Evolutionary conservation across 2,329 filamentous ascomycete species (phyloP).

Genomic region (Alternaria atra): DNA sequence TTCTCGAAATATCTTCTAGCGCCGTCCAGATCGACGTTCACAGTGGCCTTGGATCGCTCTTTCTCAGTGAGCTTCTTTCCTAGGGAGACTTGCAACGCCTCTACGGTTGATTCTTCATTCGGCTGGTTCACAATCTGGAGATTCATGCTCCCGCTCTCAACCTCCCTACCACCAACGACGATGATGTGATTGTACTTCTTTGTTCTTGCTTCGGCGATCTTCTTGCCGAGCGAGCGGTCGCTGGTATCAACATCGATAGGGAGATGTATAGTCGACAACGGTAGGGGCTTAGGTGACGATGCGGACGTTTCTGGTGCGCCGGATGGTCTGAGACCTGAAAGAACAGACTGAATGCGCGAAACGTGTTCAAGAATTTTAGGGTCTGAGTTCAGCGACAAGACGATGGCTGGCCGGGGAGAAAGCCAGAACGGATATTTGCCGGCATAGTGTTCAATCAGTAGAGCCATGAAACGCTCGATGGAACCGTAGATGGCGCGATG

Average conservation of each 20-base stretch:
- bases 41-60: slow-evolving; percentile 24
- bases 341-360: slow-evolving; percentile 49
- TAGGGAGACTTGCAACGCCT: slow-evolving; percentile 47
- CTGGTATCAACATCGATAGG: slow-evolving; percentile 76
- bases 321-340: slow-evolving; percentile 37
- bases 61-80: slow-evolving; percentile 21
- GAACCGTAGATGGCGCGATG: slow-evolving; percentile 87
- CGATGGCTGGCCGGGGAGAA: slow-evolving; percentile 78
- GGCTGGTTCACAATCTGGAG: slow-evolving; percentile 52
- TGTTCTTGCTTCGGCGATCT: slow-evolving; percentile 74
- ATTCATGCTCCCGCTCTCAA: slow-evolving; percentile 33
- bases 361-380: slow-evolving; percentile 62
- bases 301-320: slow-evolving; percentile 17
- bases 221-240: slow-evolving; percentile 69
- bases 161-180: slow-evolving; percentile 67
- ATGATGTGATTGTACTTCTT: slow-evolving; percentile 79
- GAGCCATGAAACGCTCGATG: slow-evolving; percentile 82
- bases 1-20: slow-evolving; percentile 45
- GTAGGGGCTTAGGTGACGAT: slow-evolving; percentile 48
- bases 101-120: slow-evolving; percentile 32
- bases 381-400: slow-evolving; percentile 75
- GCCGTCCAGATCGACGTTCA: slow-evolving; percentile 25
- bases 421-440: slow-evolving; percentile 88
- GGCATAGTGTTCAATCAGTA: slow-evolving; percentile 83
- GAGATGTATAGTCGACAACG: slow-evolving; percentile 67